These are phyloP conservation scores for Xylariaceae sp. DNA, from an alignment of 2,329 filamentous ascomycete species.

Conservation along the genomic window DNA sequence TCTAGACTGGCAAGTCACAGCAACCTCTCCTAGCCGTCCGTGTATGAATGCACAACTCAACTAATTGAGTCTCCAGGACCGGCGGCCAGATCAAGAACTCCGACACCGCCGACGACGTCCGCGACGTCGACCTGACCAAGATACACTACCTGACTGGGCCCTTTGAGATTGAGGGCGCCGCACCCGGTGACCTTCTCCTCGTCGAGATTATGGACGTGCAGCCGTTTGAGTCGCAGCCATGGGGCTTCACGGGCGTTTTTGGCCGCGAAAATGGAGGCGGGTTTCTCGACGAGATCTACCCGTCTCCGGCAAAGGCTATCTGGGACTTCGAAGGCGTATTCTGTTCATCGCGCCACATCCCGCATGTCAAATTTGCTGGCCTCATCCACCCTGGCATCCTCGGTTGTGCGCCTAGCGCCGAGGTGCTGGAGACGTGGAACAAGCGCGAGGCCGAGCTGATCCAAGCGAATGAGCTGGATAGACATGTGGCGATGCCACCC, in stretches of 20 bases:
- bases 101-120: constrained; percentile 83
- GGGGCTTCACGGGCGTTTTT: constrained; percentile 88
- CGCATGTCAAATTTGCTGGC: constrained; percentile 80
- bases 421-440: constrained; percentile 80
- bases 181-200: constrained; percentile 79
- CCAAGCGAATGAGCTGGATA: constrained; percentile 58
- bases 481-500: constrained; percentile 74
- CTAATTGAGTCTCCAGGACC: constrained; percentile 44
- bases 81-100: constrained; percentile 84
- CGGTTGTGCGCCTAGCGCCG: constrained; percentile 77
- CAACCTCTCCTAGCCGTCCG: not conserved
- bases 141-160: constrained; percentile 88
- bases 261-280: constrained; percentile 78
- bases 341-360: constrained; percentile 81
- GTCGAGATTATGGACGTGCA: constrained; percentile 63
- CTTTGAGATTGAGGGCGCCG: constrained; percentile 78
- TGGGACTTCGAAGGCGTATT: constrained; percentile 54
- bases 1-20: constrained; percentile 63
- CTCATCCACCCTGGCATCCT: constrained; percentile 76
- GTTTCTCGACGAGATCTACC: constrained; percentile 84
- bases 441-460: constrained; percentile 77
- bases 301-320: constrained; percentile 63
- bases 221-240: constrained; percentile 77
- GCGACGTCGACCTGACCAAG: constrained; percentile 76
- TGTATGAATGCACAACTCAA: no score